phyloP scores from a whole-genome alignment of 1,139 yeast species.

The Sugiyamaella novakii region DNA sequence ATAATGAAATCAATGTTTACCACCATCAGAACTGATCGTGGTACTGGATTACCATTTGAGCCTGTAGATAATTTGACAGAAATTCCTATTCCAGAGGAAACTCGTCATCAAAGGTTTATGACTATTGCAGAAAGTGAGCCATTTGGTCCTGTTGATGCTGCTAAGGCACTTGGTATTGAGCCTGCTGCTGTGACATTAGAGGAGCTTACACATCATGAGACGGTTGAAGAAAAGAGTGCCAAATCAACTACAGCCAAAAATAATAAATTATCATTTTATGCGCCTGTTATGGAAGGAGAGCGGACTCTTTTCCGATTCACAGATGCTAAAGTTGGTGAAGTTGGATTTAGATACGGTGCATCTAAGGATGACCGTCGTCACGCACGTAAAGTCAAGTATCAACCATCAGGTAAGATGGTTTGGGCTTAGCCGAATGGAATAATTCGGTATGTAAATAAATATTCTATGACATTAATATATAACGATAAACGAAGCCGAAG shows the following conservation, averaged over 20 bases:
- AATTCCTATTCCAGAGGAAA: constrained; percentile 87
- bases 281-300: constrained; percentile 42
- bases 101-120: constrained; percentile 78
- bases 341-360: constrained; percentile 92
- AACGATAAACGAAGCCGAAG: not conserved
- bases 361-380: constrained; percentile 86
- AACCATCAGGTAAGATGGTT: constrained; percentile 56
- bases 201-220: constrained; percentile 52
- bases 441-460: constrained; percentile 14
- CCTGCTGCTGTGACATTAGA: constrained; percentile 80
- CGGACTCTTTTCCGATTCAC: constrained; percentile 71
- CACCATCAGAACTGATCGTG: constrained; percentile 48
- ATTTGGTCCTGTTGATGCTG: constrained; percentile 98
- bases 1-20: constrained; percentile 84
- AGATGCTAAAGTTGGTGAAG: constrained; percentile 74
- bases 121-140: constrained; percentile 94
- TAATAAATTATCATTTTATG: constrained; percentile 42
- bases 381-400: constrained; percentile 76
- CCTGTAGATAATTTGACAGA: constrained; percentile 58
- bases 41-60: constrained; percentile 33
- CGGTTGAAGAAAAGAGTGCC: constrained; percentile 33
- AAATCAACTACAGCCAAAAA: constrained; percentile 23
- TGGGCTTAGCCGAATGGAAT: constrained; percentile 26
- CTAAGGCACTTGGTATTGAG: constrained; percentile 74
- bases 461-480: constrained; percentile 11